Conservation (phyloP, 331 rosid genomes). For the Cydonia oblonga region DNA sequence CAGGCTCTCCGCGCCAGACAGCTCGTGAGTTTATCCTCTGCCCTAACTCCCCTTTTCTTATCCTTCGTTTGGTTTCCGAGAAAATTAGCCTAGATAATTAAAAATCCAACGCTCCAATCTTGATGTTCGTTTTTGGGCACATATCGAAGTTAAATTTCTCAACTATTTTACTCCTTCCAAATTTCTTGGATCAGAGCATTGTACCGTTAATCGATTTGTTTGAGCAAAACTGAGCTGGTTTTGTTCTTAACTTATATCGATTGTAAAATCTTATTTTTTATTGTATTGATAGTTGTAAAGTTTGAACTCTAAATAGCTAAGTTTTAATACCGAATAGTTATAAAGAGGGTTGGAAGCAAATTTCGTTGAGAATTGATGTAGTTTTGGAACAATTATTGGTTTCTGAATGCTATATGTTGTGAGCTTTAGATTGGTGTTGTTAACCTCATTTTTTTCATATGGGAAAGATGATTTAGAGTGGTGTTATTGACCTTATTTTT, state of each 20-base stretch:
- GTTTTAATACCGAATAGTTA: too few relatives aligned
- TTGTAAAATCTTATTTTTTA: background rate
- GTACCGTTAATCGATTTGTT: background rate
- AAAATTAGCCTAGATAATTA: background rate
- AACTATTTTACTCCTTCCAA: background rate
- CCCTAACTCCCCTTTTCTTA: conserved; percentile 1
- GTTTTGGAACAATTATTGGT: too few relatives aligned
- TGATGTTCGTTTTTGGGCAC: background rate
- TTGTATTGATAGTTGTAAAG: background rate
- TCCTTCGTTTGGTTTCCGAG: background rate
- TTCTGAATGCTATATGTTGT: background rate
- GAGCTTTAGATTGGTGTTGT: background rate
- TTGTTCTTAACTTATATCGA: background rate
- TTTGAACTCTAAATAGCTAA: background rate
- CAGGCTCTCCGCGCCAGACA: conserved; percentile 74
- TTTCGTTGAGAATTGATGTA: too few relatives aligned
- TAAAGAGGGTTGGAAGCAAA: too few relatives aligned
- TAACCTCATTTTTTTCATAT: background rate
- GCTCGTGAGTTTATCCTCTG: conserved; percentile 37
- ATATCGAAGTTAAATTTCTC: background rate
- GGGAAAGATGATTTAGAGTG: background rate
- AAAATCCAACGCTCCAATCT: background rate
- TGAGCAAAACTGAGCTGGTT: background rate
- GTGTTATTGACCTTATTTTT: background rate
- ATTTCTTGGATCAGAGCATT: background rate